These are phyloP conservation scores for Penicillium canescens DNA, from an alignment of 495 filamentous ascomycete genomes.

Conservation along the genomic window DNA sequence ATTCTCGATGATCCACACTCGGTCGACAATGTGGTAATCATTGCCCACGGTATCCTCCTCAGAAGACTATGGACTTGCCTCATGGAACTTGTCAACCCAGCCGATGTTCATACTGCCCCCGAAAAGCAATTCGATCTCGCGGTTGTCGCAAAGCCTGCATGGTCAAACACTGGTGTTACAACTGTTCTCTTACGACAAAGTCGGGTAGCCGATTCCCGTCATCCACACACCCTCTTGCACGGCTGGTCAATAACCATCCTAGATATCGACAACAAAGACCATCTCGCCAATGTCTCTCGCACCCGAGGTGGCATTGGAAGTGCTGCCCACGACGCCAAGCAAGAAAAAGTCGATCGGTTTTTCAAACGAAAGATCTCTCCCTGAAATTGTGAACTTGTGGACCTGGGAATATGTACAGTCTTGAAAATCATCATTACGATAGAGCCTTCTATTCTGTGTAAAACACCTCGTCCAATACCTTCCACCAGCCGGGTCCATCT, in stretches of 20 bases:
- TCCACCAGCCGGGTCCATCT: constrained; percentile 72
- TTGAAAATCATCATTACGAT: not conserved
- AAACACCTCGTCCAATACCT: constrained; percentile 69
- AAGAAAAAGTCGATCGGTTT: constrained; percentile 76
- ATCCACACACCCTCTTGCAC: constrained; percentile 6
- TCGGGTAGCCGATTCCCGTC: not conserved
- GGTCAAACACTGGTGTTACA: constrained; percentile 68
- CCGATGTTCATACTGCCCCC: constrained; percentile 26
- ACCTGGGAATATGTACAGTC: not conserved
- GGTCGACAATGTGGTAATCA: constrained; percentile 56
- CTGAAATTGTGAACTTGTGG: constrained; percentile 12
- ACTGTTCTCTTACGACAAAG: constrained; percentile 42
- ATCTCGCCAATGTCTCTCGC: constrained; percentile 71
- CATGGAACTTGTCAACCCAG: constrained; percentile 50
- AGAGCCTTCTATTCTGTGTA: constrained; percentile 45
- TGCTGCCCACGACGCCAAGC: constrained; percentile 66
- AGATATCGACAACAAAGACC: constrained; percentile 54
- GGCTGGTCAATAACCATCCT: constrained; percentile 24
- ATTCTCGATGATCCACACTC: constrained; percentile 34
- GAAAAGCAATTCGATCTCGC: not conserved
- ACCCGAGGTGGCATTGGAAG: constrained; percentile 74
- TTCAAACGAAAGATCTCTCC: constrained; percentile 33
- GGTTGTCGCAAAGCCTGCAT: constrained; percentile 19
- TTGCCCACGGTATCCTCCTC: constrained; percentile 81
- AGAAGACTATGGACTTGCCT: constrained; percentile 64